Conservation (phyloP, 2,329 filamentous ascomycete species). For the Aspergillus oerlinghausenensis region DNA sequence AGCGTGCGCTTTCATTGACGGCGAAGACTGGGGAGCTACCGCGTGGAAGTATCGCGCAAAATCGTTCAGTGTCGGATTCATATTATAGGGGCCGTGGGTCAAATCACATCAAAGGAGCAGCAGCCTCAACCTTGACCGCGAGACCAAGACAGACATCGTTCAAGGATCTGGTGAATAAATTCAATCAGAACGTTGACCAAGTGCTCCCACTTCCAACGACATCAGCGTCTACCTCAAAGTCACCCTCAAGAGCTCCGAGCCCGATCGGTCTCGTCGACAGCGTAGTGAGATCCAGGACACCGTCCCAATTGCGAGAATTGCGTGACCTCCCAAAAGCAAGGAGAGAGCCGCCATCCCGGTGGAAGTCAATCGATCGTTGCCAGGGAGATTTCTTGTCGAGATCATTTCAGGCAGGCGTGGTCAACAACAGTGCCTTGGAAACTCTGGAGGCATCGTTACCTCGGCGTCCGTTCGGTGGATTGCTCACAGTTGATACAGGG, state of each 20-base stretch:
- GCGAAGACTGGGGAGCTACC: slow-evolving; percentile 21
- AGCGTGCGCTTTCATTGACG: slow-evolving; percentile 24
- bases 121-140: slow-evolving; percentile 11
- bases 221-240: slow-evolving; percentile 27
- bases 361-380: slow-evolving; percentile 17
- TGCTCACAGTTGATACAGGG: slow-evolving; percentile 57
- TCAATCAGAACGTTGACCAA: slow-evolving; percentile 60
- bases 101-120: slow-evolving; percentile 15
- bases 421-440: slow-evolving; percentile 1
- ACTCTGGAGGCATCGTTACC: slow-evolving; percentile 28
- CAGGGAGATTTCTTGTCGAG: slow-evolving; percentile 4
- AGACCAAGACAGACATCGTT: slow-evolving; percentile 61
- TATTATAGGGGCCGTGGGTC: slow-evolving; percentile 16
- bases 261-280: slow-evolving; percentile 25
- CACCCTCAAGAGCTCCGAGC: slow-evolving; percentile 35
- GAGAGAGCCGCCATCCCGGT: slow-evolving; percentile 9
- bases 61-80: slow-evolving; percentile 32
- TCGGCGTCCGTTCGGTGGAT: slow-evolving; percentile 69
- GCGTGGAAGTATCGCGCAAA: slow-evolving; percentile 18
- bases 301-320: slow-evolving; percentile 21
- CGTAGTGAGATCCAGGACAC: slow-evolving; percentile 25
- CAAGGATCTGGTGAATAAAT: slow-evolving; percentile 73
- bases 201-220: slow-evolving; percentile 39
- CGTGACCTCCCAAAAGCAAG: slow-evolving; percentile 12
- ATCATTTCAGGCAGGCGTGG: slow-evolving; percentile 3